Base-by-base conservation (phyloP, 1,284 basidiomycete genomes). In the Tylopilus sp. region DNA sequence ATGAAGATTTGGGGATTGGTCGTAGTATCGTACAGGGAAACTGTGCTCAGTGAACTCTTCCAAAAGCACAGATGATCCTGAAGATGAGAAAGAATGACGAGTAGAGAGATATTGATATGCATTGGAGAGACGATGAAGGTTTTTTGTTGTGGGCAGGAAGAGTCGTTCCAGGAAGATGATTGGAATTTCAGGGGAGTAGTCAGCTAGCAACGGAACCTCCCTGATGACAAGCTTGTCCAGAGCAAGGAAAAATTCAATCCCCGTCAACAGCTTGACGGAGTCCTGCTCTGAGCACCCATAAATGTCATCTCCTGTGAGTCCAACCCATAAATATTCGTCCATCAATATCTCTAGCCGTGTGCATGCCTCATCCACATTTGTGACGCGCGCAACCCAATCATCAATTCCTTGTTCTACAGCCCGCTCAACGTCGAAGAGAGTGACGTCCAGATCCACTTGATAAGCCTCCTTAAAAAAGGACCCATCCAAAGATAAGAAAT, bases 181-280 rank as follows among this genome's bases (percentile, higher is more conserved):
- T 0, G 81, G 73, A 0, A 88, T 69, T 65, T 86, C 86, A 0
- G 85, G 86, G 6, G 83, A 81, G 60, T 83, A 88, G 6, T 82
- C 70, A 0, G 47, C 53, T 0, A 88, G 72, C 2, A 86, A 69
- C 1, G 81, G 80, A 54, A 74, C 74, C 4, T 76, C 71, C 2
- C 32, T 33, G 10, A 80, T 69, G 9, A 70, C 78, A 2, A 83
- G 24, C 33, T 72, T 75, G 69, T 88, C 86, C 0, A 87, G 71
- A 0, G 77, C 80, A 1, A 83, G 71, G 84, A 84, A 86, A 18
- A 87, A 74, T 22, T 83, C 77, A 9, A 85, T 68, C 6, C 80
- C 65, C 0, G 80, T 83, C 54, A 87, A 70, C n/a, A 86, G 66
- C 79, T 85, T 83, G 7, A 81, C 62, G 0, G 86, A 87, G n/a